phyloP scores from a whole-genome alignment of 2,329 filamentous ascomycete genomes.

The Fusarium phyllophilum region DNA sequence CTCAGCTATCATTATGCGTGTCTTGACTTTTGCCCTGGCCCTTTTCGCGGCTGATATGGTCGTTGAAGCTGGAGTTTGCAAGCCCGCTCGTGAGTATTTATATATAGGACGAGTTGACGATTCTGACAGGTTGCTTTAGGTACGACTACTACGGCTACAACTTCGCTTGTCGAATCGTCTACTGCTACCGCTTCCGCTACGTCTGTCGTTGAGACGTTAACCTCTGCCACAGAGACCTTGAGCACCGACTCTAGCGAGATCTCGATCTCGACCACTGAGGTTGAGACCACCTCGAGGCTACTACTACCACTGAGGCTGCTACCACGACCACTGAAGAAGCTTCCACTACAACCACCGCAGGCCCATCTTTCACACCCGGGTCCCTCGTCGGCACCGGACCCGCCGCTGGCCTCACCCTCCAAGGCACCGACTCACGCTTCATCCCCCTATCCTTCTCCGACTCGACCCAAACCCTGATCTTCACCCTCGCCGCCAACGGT shows the following conservation, averaged over 20 bases:
- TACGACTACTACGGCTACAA: not conserved
- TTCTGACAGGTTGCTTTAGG: not conserved
- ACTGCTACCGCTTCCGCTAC: not conserved
- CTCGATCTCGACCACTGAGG: not conserved
- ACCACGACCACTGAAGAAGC: not conserved
- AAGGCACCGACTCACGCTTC: not conserved
- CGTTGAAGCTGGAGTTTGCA: slow-evolving; percentile 12
- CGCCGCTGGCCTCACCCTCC: not conserved
- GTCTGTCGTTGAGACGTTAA: not conserved
- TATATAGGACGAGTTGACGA: fast-evolving
- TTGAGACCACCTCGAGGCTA: not conserved
- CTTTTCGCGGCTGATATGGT: not conserved
- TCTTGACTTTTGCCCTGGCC: not conserved
- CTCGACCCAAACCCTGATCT: slow-evolving; percentile 1
- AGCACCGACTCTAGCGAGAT: not conserved
- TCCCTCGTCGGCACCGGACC: not conserved
- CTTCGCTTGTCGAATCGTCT: not conserved
- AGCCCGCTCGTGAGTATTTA: not conserved
- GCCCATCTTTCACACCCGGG: not conserved
- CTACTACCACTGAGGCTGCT: not conserved
- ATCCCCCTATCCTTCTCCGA: not conserved
- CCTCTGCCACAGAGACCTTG: not conserved
- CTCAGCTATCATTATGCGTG: not conserved
- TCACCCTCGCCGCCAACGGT: not conserved
- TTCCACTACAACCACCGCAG: not conserved